A percentile compares a stretch with the other conserved stretches of the same genome.
Conservation (phyloP, 2,329 filamentous ascomycete genomes). For the Diaporthe australafricana region DNA sequence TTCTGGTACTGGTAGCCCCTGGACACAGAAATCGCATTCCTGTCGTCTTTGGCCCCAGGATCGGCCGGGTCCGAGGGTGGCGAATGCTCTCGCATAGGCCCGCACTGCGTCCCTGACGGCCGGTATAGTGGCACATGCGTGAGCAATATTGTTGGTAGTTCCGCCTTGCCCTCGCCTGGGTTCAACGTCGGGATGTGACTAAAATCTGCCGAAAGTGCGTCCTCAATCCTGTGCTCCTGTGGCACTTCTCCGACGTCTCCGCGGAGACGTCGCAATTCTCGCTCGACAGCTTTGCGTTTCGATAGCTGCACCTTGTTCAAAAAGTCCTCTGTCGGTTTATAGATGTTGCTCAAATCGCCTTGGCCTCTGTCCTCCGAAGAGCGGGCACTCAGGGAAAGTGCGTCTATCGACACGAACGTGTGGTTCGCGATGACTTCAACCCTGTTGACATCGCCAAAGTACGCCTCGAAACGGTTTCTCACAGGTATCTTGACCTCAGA, state of each 20-base stretch:
- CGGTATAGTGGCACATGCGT: constrained; percentile 93
- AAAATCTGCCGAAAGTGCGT: constrained; percentile 61
- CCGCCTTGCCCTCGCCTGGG: constrained; percentile 58
- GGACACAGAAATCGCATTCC: constrained; percentile 82
- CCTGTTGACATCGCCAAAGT: constrained; percentile 91
- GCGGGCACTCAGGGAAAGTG: constrained; percentile 84
- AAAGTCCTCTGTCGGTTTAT: constrained; percentile 81
- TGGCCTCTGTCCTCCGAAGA: constrained; percentile 62
- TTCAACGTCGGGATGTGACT: constrained; percentile 53
- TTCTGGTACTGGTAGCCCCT: constrained; percentile 97
- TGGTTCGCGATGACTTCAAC: constrained; percentile 95
- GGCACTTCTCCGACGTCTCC: constrained; percentile 67
- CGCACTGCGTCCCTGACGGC: constrained; percentile 85
- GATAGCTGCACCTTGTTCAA: constrained; percentile 72
- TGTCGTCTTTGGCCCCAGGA: constrained; percentile 70
- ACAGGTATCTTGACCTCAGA: constrained; percentile 84
- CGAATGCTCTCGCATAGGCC: constrained; percentile 85
- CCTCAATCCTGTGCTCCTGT: constrained; percentile 71
- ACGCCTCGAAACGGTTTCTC: constrained; percentile 84
- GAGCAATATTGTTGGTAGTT: constrained; percentile 88
- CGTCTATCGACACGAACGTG: constrained; percentile 92
- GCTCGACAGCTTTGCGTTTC: constrained; percentile 76
- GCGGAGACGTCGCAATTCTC: constrained; percentile 74
- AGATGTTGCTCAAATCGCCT: constrained; percentile 72
- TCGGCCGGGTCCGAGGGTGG: constrained; percentile 73